phyloP scores from a whole-genome alignment of 1,284 basidiomycete species.

The Leccinum solheimii region DNA sequence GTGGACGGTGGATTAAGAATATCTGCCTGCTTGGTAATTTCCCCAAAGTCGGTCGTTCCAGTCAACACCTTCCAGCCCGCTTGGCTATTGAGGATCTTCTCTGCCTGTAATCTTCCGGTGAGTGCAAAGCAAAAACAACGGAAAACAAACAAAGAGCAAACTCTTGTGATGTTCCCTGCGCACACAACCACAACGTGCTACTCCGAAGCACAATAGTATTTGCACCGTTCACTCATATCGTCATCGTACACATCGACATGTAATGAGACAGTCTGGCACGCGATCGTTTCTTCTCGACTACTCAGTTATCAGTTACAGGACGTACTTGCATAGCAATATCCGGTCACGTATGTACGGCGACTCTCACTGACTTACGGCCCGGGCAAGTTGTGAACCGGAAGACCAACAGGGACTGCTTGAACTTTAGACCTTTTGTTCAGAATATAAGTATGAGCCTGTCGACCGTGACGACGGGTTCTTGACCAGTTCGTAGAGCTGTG shows the following conservation, averaged over 20 bases:
- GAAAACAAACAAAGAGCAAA: slow-evolving; percentile 15
- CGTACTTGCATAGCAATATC: too few species aligned
- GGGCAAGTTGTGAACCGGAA: too few species aligned
- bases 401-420: too few species aligned
- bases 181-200: too few species aligned
- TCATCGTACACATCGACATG: not conserved
- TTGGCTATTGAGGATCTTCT: slow-evolving; percentile 76
- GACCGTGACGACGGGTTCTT: too few species aligned
- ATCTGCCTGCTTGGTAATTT: slow-evolving; percentile 51
- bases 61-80: slow-evolving; percentile 74
- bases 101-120: slow-evolving; percentile 46
- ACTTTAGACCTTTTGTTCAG: too few species aligned
- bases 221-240: too few species aligned
- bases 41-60: slow-evolving; percentile 77
- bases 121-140: not conserved
- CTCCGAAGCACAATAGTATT: too few species aligned
- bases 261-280: not conserved
- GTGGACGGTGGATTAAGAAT: slow-evolving; percentile 3
- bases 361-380: too few species aligned
- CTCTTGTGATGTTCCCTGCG: slow-evolving; percentile 54
- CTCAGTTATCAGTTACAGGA: not conserved
- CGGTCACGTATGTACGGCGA: too few species aligned
- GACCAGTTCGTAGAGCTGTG: too few species aligned
- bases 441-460: too few species aligned
- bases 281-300: not conserved